Evolutionary conservation across 2,329 filamentous ascomycete species (phyloP).

Genomic region (Rhinocladiella similis): DNA sequence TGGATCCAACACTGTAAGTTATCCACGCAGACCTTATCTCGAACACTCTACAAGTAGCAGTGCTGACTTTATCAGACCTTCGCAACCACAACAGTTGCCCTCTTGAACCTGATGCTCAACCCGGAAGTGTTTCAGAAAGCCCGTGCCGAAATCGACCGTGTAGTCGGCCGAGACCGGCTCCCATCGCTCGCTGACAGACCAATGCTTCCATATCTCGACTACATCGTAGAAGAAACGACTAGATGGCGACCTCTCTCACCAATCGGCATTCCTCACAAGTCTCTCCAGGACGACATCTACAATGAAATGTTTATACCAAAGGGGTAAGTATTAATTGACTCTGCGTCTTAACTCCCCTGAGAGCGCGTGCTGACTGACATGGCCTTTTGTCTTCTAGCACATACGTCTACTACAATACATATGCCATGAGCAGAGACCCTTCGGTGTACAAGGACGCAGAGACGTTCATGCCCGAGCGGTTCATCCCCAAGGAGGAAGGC

Average conservation of each 20-base stretch:
- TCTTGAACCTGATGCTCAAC: slow-evolving; percentile 35
- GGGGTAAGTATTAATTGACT: slow-evolving; percentile 30
- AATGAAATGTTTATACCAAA: slow-evolving; percentile 24
- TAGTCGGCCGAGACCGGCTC: slow-evolving; percentile 50
- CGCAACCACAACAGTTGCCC: slow-evolving; percentile 43
- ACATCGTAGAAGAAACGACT: slow-evolving; percentile 32
- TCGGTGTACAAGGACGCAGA: slow-evolving; percentile 39
- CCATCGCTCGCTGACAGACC: slow-evolving; percentile 51
- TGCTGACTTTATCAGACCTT: slow-evolving; percentile 34
- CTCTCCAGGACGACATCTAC: slow-evolving; percentile 23
- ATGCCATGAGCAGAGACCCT: slow-evolving; percentile 35
- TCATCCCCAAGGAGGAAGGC: slow-evolving; percentile 28
- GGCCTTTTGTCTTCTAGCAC: slow-evolving; percentile 25
- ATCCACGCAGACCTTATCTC: slow-evolving; percentile 4
- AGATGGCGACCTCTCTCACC: slow-evolving; percentile 47
- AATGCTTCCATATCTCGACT: slow-evolving; percentile 54
- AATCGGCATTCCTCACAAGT: slow-evolving; percentile 32
- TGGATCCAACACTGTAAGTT: slow-evolving; percentile 30
- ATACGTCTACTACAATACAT: slow-evolving; percentile 2
- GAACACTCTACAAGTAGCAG: background rate
- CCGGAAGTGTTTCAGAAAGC: slow-evolving; percentile 47
- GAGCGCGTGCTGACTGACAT: slow-evolving; percentile 12
- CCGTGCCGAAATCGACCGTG: slow-evolving; percentile 51
- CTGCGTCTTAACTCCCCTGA: slow-evolving; percentile 36
- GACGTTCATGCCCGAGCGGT: slow-evolving; percentile 47